A percentile compares a stretch with the other conserved stretches of the same genome.
Evolutionary conservation across 2,329 filamentous ascomycete genomes (phyloP).

Genomic region (Herpotrichia juniperi): DNA sequence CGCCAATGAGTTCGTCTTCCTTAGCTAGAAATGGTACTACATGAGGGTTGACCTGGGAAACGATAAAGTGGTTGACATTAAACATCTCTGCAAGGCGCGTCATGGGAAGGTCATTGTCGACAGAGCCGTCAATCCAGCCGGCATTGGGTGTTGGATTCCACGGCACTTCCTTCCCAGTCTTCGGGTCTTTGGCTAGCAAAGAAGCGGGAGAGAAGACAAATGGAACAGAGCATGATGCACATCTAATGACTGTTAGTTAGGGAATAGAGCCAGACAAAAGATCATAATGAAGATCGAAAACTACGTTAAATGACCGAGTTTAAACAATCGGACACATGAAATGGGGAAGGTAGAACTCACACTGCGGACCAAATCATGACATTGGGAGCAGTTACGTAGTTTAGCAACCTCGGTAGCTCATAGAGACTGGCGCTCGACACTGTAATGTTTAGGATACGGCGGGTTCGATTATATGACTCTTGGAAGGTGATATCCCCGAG

Average conservation of each 20-base stretch:
- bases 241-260: slow-evolving; percentile 49
- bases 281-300: background rate
- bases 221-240: slow-evolving; percentile 93
- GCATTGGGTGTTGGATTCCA: slow-evolving; percentile 84
- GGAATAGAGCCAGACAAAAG: background rate
- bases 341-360: slow-evolving; percentile 47
- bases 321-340: background rate
- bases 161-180: slow-evolving; percentile 75
- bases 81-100: slow-evolving; percentile 91
- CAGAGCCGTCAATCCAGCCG: slow-evolving; percentile 91
- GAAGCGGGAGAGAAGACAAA: slow-evolving; percentile 81
- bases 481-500: slow-evolving; percentile 93
- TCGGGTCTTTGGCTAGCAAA: slow-evolving; percentile 82
- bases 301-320: background rate
- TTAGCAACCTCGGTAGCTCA: slow-evolving; percentile 84
- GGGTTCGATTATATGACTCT: slow-evolving; percentile 93
- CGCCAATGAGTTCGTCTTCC: slow-evolving; percentile 64
- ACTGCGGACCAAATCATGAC: slow-evolving; percentile 97
- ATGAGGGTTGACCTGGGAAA: slow-evolving; percentile 95
- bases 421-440: slow-evolving; percentile 88
- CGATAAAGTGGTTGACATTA: slow-evolving; percentile 98
- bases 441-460: slow-evolving; percentile 90
- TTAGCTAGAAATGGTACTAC: slow-evolving; percentile 83
- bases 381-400: slow-evolving; percentile 92
- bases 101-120: slow-evolving; percentile 94